Conservation (phyloP, 257 asterid species). For the Capsicum rhomboideum region DNA sequence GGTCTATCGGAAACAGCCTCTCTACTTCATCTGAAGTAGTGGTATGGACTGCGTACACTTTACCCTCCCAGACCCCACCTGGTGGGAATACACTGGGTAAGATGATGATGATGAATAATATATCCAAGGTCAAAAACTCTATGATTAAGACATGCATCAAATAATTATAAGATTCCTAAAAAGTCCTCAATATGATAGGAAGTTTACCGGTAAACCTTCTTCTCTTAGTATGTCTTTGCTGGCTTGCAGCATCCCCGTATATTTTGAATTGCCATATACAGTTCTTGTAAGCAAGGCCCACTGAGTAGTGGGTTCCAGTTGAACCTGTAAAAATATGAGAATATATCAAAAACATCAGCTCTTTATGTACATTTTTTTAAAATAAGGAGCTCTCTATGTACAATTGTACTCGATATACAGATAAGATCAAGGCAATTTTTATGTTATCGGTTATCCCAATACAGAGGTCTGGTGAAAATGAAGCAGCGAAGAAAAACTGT, state of each 20-base stretch:
- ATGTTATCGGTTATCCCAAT: background rate
- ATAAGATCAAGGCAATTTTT: background rate
- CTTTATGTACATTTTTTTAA: background rate
- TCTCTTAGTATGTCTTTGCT: slow-evolving; percentile 83
- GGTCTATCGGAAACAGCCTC: no score
- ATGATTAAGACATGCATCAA: background rate
- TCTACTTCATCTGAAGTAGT: no score
- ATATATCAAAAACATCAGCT: slow-evolving; percentile 2
- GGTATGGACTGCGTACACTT: no score
- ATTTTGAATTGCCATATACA: slow-evolving; percentile 51
- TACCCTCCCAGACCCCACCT: no score
- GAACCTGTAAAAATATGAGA: slow-evolving; percentile 50
- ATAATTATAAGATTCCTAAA: background rate
- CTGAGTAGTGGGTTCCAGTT: slow-evolving; percentile 77
- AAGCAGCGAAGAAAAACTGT: background rate
- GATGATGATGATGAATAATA: no score
- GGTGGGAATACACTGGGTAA: no score
- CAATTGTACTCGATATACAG: background rate
- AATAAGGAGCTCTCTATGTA: background rate
- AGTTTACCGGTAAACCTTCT: slow-evolving; percentile 76
- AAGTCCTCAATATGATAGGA: background rate
- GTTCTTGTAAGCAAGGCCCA: slow-evolving; percentile 68
- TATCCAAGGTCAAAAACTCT: background rate
- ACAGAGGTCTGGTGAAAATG: background rate
- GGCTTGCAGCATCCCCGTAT: slow-evolving; percentile 87